Evolutionary conservation across 1,139 yeast genomes (phyloP).

Genomic region (Blastobotrys persicus): DNA sequence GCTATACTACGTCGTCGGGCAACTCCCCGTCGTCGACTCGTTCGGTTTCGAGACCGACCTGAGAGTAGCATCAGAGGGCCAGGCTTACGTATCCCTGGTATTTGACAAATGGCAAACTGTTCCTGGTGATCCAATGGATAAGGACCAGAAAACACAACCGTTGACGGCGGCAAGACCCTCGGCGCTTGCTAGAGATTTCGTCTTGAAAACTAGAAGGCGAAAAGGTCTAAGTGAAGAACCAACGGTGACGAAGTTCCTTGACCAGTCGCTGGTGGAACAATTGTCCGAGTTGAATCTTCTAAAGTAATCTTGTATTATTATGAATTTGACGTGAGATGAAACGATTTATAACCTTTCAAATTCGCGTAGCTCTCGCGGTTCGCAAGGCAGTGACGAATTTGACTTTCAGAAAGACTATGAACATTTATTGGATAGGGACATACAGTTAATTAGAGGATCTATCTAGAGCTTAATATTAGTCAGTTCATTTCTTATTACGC

Average conservation of each 20-base stretch:
- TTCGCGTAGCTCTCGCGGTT: too few relatives aligned
- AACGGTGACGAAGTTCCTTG: constrained; percentile 65
- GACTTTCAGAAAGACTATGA: neutral
- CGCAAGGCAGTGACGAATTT: neutral
- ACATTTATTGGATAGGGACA: too few relatives aligned
- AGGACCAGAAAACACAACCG: constrained; percentile 57
- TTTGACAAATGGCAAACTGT: constrained; percentile 74
- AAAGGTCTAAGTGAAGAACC: constrained; percentile 80
- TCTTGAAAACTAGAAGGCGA: constrained; percentile 81
- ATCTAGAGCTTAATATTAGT: neutral
- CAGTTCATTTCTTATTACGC: constrained; percentile 34
- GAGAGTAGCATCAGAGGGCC: constrained; percentile 72
- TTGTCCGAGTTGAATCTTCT: constrained; percentile 2
- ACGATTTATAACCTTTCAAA: neutral
- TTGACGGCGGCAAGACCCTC: constrained; percentile 70
- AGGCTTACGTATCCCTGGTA: constrained; percentile 64
- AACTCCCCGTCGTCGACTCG: constrained; percentile 85
- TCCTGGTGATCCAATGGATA: constrained; percentile 90
- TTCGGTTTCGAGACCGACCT: constrained; percentile 87
- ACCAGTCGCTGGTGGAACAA: constrained; percentile 49
- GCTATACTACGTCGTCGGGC: constrained; percentile 58
- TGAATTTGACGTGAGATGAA: too few relatives aligned
- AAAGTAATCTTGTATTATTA: neutral
- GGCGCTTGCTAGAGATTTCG: constrained; percentile 82
- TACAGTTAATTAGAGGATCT: too few relatives aligned